A percentile compares a stretch with the other conserved stretches of the same genome.
phyloP scores from a whole-genome alignment of 1,284 basidiomycete species.

The Heterobasidion occidentale region DNA sequence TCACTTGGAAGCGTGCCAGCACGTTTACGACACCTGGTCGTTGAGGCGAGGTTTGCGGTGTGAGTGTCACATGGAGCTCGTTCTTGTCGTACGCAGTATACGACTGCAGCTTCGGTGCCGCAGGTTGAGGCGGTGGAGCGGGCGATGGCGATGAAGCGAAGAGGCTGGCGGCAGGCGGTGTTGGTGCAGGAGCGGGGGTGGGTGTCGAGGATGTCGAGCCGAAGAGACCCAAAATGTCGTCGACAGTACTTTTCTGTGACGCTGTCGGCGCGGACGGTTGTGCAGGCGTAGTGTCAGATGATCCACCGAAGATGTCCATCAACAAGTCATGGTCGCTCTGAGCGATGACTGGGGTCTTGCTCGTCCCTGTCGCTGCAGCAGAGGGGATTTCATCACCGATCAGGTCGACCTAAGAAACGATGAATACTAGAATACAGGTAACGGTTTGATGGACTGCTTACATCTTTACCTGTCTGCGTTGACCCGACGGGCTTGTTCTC shows the following conservation, averaged over 20 bases:
- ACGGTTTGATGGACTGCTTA: conserved; percentile 20
- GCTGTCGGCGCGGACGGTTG: conserved; percentile 31
- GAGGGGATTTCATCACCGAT: conserved; percentile 66
- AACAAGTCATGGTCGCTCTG: conserved; percentile 87
- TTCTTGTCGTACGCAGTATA: conserved; percentile 93
- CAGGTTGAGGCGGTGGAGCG: conserved; percentile 27
- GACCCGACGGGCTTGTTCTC: conserved; percentile 93
- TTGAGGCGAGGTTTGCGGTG: conserved; percentile 72
- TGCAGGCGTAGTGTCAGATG: conserved; percentile 30
- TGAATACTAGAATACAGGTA: neutral
- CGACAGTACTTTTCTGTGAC: conserved; percentile 55
- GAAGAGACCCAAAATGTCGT: conserved; percentile 92
- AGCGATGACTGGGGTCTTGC: conserved; percentile 26
- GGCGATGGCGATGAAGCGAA: conserved; percentile 23
- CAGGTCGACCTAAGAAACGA: conserved; percentile 49
- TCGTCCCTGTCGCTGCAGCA: conserved; percentile 22
- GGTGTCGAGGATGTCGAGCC: conserved; percentile 31
- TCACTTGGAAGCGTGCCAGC: conserved; percentile 79
- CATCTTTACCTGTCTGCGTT: conserved; percentile 71
- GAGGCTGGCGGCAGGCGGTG: conserved; percentile 17
- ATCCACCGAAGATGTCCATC: conserved; percentile 86
- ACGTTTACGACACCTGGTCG: conserved; percentile 88
- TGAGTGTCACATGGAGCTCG: conserved; percentile 83
- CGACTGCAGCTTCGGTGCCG: conserved; percentile 49
- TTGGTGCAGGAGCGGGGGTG: conserved; percentile 21